Conservation (phyloP, 2,329 filamentous ascomycete genomes). For the Plenodomus tracheiphilus region DNA sequence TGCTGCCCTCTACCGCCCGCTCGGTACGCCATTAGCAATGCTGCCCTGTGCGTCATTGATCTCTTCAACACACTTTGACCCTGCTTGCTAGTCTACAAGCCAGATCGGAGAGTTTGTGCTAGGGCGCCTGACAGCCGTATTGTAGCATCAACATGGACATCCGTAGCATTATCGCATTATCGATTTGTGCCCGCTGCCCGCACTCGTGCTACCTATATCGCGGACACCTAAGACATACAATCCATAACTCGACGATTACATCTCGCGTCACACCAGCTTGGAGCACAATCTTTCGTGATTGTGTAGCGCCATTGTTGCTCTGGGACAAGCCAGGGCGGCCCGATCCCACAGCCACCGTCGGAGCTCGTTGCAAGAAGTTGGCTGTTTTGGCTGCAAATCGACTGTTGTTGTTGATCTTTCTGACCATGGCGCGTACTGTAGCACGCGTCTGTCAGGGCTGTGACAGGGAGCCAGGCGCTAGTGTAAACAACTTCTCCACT, state of each 20-base stretch:
- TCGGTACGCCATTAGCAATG: slow-evolving; percentile 15
- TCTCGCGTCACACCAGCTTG: slow-evolving; percentile 28
- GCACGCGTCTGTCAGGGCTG: slow-evolving; percentile 23
- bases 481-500: no score
- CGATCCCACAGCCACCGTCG: slow-evolving; percentile 23
- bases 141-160: background rate
- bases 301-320: slow-evolving; percentile 21
- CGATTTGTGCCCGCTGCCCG: slow-evolving; percentile 27
- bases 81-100: slow-evolving; percentile 12
- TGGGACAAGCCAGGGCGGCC: slow-evolving; percentile 17
- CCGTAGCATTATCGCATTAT: slow-evolving; percentile 5
- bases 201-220: slow-evolving; percentile 28
- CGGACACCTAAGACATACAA: slow-evolving; percentile 28
- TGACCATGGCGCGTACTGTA: slow-evolving; percentile 24
- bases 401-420: slow-evolving; percentile 30
- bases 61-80: slow-evolving; percentile 6
- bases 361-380: slow-evolving; percentile 15
- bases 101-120: slow-evolving; percentile 19
- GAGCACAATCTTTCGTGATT: no score
- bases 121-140: slow-evolving; percentile 20
- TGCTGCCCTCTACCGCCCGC: slow-evolving; percentile 16
- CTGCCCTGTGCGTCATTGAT: slow-evolving; percentile 20
- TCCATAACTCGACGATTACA: slow-evolving; percentile 19
- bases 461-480: slow-evolving; percentile 11
- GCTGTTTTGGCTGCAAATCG: slow-evolving; percentile 15